Evolutionary conservation across 305 asterid species (phyloP).

Genomic region (Rubia balearica): DNA sequence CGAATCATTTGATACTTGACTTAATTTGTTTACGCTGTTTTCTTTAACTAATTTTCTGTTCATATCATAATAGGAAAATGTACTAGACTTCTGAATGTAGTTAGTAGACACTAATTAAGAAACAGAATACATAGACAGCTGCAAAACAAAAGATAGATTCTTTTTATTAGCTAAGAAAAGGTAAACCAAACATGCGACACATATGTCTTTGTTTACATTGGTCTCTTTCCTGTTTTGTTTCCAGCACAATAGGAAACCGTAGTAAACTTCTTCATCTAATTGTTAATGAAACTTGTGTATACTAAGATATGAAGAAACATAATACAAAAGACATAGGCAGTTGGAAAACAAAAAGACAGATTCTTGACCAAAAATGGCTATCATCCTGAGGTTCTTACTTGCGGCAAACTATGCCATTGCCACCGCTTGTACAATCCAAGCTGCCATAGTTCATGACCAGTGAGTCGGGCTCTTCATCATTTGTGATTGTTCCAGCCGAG

Average conservation of each 20-base stretch:
- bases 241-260: background rate
- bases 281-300: background rate
- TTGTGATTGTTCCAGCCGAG: background rate
- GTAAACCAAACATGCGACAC: background rate
- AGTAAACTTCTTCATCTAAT: background rate
- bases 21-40: background rate
- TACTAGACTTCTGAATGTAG: background rate
- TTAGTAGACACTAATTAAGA: background rate
- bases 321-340: background rate
- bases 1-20: background rate
- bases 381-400: slow-evolving; percentile 4
- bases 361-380: background rate
- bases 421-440: slow-evolving; percentile 11
- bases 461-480: background rate
- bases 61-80: background rate
- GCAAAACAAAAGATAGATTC: background rate
- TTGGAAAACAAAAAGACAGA: background rate
- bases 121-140: background rate
- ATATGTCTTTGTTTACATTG: background rate
- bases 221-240: background rate
- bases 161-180: background rate
- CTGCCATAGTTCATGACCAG: background rate
- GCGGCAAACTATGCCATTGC: slow-evolving; percentile 24
- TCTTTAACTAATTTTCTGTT: background rate
- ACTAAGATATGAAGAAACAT: background rate